Conservation (phyloP, 129 eudicot genomes). For the Ambrosia artemisiifolia region DNA sequence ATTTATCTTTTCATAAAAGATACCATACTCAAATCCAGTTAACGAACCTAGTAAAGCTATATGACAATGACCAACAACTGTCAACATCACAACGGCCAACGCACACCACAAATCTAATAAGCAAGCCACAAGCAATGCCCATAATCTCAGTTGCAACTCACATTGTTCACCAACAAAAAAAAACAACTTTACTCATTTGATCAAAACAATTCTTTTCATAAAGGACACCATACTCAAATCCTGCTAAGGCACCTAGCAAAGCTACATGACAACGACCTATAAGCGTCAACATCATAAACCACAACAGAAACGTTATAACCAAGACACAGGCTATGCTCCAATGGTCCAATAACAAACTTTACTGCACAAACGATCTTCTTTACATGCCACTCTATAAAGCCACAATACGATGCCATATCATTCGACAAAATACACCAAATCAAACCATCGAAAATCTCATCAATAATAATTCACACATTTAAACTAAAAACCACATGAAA, state of each 20-base stretch:
- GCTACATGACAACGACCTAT: constrained; percentile 15
- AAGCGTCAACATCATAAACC: constrained; percentile 26
- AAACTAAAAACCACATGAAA: constrained; percentile 1
- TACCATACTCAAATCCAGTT: not conserved
- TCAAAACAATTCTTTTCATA: constrained; percentile 10
- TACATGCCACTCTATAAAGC: constrained; percentile 10
- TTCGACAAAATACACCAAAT: not conserved
- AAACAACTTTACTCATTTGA: not conserved
- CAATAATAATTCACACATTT: not conserved
- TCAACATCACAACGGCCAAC: constrained; percentile 26
- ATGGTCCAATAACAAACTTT: constrained; percentile 13
- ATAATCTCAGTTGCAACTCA: not conserved
- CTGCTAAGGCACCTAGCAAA: constrained; percentile 14
- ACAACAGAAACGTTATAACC: not conserved
- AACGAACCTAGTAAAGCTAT: constrained; percentile 16
- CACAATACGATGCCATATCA: not conserved
- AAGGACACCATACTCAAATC: constrained; percentile 2
- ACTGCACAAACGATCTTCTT: constrained; percentile 1
- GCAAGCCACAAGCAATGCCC: not conserved
- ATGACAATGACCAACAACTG: constrained; percentile 17
- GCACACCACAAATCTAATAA: not conserved
- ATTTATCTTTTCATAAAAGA: constrained; percentile 14
- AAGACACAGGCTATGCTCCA: constrained; percentile 1
- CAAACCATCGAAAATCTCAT: constrained; percentile 3
- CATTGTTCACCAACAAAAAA: not conserved